phyloP scores from a whole-genome alignment of 2,329 filamentous ascomycete species.

The Sporothrix pseudoabietina region DNA sequence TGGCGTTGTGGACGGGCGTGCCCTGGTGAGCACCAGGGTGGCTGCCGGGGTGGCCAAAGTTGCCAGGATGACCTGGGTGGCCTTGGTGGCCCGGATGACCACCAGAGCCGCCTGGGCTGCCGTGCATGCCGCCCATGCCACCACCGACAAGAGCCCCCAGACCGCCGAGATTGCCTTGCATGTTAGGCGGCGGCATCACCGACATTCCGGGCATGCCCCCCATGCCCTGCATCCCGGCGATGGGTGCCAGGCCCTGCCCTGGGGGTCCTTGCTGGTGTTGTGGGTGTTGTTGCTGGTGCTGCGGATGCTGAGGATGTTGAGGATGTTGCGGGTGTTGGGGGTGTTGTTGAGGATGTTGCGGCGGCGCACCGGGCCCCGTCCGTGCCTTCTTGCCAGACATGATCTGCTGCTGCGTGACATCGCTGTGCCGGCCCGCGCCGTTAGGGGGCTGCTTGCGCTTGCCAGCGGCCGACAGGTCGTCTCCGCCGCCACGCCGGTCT shows the following conservation, averaged over 20 bases:
- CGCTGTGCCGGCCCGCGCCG: slow-evolving; percentile 27
- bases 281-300: slow-evolving; percentile 18
- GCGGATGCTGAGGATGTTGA: background rate
- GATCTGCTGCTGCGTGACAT: slow-evolving; percentile 27
- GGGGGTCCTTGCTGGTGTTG: slow-evolving; percentile 7
- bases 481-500: slow-evolving; percentile 28
- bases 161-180: slow-evolving; percentile 29
- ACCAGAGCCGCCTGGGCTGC: background rate
- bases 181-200: slow-evolving; percentile 21
- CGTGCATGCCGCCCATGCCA: background rate
- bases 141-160: slow-evolving; percentile 31
- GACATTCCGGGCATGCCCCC: slow-evolving; percentile 30
- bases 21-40: slow-evolving; percentile 9
- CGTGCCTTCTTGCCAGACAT: slow-evolving; percentile 25
- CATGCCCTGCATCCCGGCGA: slow-evolving; percentile 28
- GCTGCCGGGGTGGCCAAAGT: background rate
- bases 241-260: slow-evolving; percentile 9
- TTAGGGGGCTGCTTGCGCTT: slow-evolving; percentile 37
- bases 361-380: background rate
- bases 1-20: background rate
- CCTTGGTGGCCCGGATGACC: background rate
- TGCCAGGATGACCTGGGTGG: background rate
- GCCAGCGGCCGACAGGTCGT: slow-evolving; percentile 27
- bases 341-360: slow-evolving; percentile 21
- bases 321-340: background rate